Conservation (phyloP, 192 early-diverging fungal genomes). For the Glomus cerebriforme region DNA sequence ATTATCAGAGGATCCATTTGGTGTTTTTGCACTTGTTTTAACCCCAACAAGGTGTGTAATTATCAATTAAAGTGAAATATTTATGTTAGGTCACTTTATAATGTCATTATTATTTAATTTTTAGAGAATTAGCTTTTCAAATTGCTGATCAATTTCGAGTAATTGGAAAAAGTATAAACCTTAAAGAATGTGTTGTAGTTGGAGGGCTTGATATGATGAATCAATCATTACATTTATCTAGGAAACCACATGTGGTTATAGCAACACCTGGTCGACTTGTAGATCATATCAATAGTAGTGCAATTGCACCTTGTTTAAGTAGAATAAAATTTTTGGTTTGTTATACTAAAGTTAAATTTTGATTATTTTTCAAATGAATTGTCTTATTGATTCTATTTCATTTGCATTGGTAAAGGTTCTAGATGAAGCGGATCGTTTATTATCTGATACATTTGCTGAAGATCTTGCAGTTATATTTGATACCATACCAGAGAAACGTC, state of each 20-base stretch:
- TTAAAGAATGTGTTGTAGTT: slow-evolving; percentile 85
- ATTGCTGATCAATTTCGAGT: slow-evolving; percentile 98
- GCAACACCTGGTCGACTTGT: slow-evolving; percentile 94
- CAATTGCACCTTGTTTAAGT: slow-evolving; percentile 71
- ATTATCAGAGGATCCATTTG: slow-evolving; percentile 94
- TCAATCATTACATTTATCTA: slow-evolving; percentile 85
- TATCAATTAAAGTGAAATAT: background rate
- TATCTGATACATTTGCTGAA: slow-evolving; percentile 81
- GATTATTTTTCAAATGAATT: background rate
- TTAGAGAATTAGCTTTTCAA: slow-evolving; percentile 94
- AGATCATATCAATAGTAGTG: slow-evolving; percentile 86
- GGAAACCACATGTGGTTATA: slow-evolving; percentile 88
- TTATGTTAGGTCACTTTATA: background rate
- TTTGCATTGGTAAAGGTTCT: slow-evolving; percentile 48
- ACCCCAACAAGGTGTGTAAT: slow-evolving; percentile 81
- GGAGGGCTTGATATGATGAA: slow-evolving; percentile 96
- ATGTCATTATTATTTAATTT: background rate
- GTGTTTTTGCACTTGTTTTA: slow-evolving; percentile 93
- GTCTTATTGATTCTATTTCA: background rate
- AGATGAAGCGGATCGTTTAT: slow-evolving; percentile 94
- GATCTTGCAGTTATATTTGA: slow-evolving; percentile 82
- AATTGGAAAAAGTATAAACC: slow-evolving; percentile 82
- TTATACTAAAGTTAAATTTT: background rate
- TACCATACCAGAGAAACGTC: slow-evolving; percentile 76
- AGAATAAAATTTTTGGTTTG: slow-evolving; percentile 73